Conservation (phyloP, 2,329 filamentous ascomycete species). For the Fusarium odoratissimum region DNA sequence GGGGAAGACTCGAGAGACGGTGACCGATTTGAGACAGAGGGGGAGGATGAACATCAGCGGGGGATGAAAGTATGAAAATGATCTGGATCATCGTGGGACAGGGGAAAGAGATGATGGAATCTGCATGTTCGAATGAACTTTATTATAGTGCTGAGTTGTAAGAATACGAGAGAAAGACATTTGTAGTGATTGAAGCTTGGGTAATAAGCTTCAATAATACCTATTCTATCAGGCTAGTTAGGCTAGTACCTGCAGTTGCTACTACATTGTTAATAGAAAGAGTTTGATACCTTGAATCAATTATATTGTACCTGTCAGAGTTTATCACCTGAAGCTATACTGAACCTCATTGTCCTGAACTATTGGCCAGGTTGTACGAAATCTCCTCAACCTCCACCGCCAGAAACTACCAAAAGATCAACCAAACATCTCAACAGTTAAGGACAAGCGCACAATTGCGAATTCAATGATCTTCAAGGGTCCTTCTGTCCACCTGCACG, state of each 20-base stretch:
- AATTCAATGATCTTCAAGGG: constrained; percentile 27
- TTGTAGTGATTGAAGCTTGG: background rate
- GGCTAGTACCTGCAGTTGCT: background rate
- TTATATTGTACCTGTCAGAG: background rate
- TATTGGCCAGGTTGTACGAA: background rate
- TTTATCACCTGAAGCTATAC: background rate
- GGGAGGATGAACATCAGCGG: constrained; percentile 6
- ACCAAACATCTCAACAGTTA: background rate
- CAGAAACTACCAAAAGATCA: constrained; percentile 3
- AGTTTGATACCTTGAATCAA: background rate
- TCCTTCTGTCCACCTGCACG: constrained; percentile 21
- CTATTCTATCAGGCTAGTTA: background rate
- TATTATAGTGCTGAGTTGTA: background rate
- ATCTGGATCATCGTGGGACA: background rate
- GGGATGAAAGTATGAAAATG: background rate
- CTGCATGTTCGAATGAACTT: constrained; percentile 7
- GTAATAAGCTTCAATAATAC: constrained; percentile 5
- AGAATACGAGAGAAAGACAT: background rate
- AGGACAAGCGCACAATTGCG: constrained; percentile 2
- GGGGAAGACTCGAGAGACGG: constrained; percentile 21
- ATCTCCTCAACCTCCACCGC: constrained; percentile 10
- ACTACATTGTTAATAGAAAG: background rate
- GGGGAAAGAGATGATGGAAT: constrained; percentile 22
- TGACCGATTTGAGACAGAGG: constrained; percentile 4
- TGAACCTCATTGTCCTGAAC: background rate